Evolutionary conservation across 1,139 yeast genomes (phyloP), one percentile per base, ranked within the genome.

Genomic region (Candida dubliniensis): DNA sequence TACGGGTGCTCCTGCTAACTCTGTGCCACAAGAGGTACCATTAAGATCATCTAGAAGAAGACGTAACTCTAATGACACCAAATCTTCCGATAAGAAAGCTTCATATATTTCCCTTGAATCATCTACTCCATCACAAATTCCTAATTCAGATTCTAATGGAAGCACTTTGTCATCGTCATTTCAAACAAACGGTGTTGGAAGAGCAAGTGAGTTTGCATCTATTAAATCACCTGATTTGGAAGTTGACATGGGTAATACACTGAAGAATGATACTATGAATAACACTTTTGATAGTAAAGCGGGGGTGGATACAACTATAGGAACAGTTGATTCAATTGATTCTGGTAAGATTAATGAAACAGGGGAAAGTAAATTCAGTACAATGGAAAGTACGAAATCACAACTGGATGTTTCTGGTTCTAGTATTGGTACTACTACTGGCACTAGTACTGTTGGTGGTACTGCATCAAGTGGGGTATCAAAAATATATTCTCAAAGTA

Each of bases 31-130:
- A 8, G 50, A 43, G 11, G 38, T 51, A 9, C 56, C 56, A 3
- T 41, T 48, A 38, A 42, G 56, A 36, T 52, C 56, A 8, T 40
- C 51, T 6, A 40, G 56, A 38, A 44, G 56, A 38, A 39, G 54
- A 33, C 43, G 40, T 8, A 46, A 50, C 36, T 43, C 49, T 4
- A 30, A 12, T 9, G 43, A 40, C 2, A 29, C 35, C 3, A 43
- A 40, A 36, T n/a, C 29, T 15, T 6, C 34, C 9, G 42, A 34
- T 23, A 39, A 30, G 14, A 38, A 33, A 29, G 34, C 29, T 12
- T 40, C 44, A n/a, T 27, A 18, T 8, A 5, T 39, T 14, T 41
- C 45, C 8, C 30, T 36, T 15, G 41, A 36, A 8, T 38, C 49
- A 11, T 39, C 44, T 4, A 23, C 24, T 11, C 30, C 40, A 1